Base-by-base conservation (phyloP, 345 rosid genomes). In the Xanthoceras sorbifolium region DNA sequence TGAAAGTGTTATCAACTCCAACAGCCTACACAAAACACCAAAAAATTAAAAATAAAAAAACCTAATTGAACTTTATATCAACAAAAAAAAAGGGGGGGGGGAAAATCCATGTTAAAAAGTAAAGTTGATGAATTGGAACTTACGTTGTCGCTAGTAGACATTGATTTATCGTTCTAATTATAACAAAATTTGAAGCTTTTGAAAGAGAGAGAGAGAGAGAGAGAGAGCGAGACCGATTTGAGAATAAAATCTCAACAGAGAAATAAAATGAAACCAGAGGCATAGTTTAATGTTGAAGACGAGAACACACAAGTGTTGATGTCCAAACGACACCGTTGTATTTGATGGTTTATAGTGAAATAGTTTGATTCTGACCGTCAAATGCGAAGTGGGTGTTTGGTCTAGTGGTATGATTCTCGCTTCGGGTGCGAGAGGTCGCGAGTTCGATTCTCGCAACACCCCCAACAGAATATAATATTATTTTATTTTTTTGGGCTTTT, bases 361-460 rank as follows among this genome's bases (percentile, higher is more conserved):
- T 38, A 8, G 42, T 38, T 8, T 38, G 9, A 38, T 42, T 42
- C 14, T 4, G 55, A 50, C 0, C 6, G 7, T 0, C 0, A 1
- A 4, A 5, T 17, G 0, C 1, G 11, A 20, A 15, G 2, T 0
- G 93, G 90, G 90, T 87, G 92, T 88, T 91, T 94, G 94, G 97
- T 92, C 96, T 89, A 87, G 97, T 91, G 95, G 97, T 89, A 91
- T 93, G 97, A 93, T 90, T 94, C 97, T 91, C 92, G 93, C 97
- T 92, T 91, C 92, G 92, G 97, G 94, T 93, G 97, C 95, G 91
- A 90, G 93, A 89, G 97, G 95, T 86, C 93, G 88, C 84, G 95
- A 90, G 97, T 93, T 94, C 97, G 94, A 90, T 90, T 91, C 93
- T 91, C 91, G 90, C 89, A 91, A 91, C 93, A 86, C 95, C 97